Evolutionary conservation across 257 asterid genomes (phyloP).

Genomic region (Primulina tabacum): DNA sequence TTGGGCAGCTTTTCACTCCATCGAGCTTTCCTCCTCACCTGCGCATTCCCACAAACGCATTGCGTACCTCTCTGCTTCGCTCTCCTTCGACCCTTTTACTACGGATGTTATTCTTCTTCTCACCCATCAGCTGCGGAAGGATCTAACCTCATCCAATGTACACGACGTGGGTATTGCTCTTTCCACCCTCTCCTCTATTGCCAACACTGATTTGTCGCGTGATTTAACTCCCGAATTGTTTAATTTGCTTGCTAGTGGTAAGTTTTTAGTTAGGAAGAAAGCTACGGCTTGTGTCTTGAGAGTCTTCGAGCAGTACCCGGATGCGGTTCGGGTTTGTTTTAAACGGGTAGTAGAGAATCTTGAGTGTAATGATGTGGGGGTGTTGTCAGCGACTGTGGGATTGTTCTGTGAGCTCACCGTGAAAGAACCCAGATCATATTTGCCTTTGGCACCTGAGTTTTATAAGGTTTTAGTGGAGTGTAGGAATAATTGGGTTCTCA

Average conservation of each 20-base stretch:
- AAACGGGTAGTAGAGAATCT: conserved; percentile 83
- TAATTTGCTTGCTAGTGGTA: conserved; percentile 53
- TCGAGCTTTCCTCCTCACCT: conserved; percentile 77
- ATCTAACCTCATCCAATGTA: conserved; percentile 55
- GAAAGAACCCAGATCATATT: conserved; percentile 70
- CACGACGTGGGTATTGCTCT: conserved; percentile 84
- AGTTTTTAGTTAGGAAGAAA: conserved; percentile 55
- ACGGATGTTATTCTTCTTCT: conserved; percentile 88
- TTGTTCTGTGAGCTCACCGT: conserved; percentile 82
- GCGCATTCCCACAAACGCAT: conserved; percentile 57
- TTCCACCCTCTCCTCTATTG: conserved; percentile 56
- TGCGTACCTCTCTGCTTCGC: conserved; percentile 73
- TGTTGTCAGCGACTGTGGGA: conserved; percentile 75
- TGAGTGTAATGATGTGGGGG: conserved; percentile 58
- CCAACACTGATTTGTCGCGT: conserved; percentile 71
- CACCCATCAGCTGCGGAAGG: conserved; percentile 92
- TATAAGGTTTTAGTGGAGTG: conserved; percentile 74
- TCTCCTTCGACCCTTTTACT: conserved; percentile 67
- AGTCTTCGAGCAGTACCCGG: conserved; percentile 72
- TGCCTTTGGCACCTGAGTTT: conserved; percentile 95
- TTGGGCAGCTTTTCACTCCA: conserved; percentile 81
- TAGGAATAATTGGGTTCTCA: conserved; percentile 86
- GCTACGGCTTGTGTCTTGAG: conserved; percentile 62
- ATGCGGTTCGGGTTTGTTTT: conserved; percentile 86
- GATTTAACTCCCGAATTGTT: conserved; percentile 85